Evolutionary conservation across 306 rosid species (phyloP).

Genomic region (Cucurbita ficifolia): DNA sequence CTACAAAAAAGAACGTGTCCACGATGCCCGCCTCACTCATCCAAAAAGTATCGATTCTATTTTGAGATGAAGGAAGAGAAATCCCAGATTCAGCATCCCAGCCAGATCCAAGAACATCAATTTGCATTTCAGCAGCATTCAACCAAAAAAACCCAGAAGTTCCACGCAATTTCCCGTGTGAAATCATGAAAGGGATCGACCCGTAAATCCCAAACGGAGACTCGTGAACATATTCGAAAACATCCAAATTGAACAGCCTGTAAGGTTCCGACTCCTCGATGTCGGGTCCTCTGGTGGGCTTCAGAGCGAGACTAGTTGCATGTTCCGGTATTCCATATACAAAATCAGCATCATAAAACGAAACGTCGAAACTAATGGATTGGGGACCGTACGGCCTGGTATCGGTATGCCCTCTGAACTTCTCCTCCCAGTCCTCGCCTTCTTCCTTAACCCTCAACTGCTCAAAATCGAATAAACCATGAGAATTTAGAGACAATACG

Average conservation of each 20-base stretch:
- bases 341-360: conserved; percentile 62
- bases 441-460: conserved; percentile 43
- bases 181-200: conserved; percentile 80
- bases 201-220: conserved; percentile 88
- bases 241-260: conserved; percentile 74
- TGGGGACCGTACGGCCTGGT: conserved; percentile 76
- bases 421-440: conserved; percentile 76
- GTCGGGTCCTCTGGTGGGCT: conserved; percentile 75
- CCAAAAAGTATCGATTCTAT: conserved; percentile 73
- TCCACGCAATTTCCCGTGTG: conserved; percentile 64
- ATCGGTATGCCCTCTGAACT: conserved; percentile 55
- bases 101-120: conserved; percentile 71
- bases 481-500: conserved; percentile 60
- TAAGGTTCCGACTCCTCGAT: conserved; percentile 80
- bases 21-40: conserved; percentile 92
- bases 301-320: conserved; percentile 57
- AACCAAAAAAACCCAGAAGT: conserved; percentile 83
- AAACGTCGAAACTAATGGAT: conserved; percentile 80
- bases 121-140: conserved; percentile 97
- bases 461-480: conserved; percentile 83
- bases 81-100: conserved; percentile 74
- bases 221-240: conserved; percentile 68
- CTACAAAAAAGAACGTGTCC: conserved; percentile 66
- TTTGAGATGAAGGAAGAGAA: conserved; percentile 46
- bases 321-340: conserved; percentile 92